Base-by-base conservation (phyloP, 179 eudicot species). In the Beta lomatogona region DNA sequence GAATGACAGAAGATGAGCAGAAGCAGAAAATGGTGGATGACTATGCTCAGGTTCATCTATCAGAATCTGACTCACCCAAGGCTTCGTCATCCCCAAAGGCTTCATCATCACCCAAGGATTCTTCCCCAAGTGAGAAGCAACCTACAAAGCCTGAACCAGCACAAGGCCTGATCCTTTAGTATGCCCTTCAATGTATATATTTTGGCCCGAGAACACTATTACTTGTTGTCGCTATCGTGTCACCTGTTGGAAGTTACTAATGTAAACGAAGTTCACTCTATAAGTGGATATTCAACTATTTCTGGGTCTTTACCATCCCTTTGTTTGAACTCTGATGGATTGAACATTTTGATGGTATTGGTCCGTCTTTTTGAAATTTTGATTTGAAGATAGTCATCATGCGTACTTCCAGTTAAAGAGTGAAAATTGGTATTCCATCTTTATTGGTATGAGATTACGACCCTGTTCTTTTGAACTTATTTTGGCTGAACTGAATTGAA, bases 1-100 rank as follows among this genome's bases (percentile, higher is more conserved):
- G 76, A 16, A 81, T 82, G 83, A 85, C 85, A 6, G 87, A 83
- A 79, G 85, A 79, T 18, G 88, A 86, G 82, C 76, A 85, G 73
- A 86, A 82, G 88, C 45, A 59, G 78, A 82, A 83, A 76, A 72
- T 81, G 22, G 91, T 83, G 71, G 89, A 85, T 6, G 87, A 88
- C 31, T 85, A 78, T 85, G 85, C 84, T 45, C 83, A 77, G 79
- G 86, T 82, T 81, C 87, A 88, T 81, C 76, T 88, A 81, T 81
- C 89, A 1, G 91, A 86, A 28, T 48, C 79, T 1, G 88, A 88
- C 22, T 86, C 91, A 18, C 86, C 87, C 2, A 77, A 76, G 78
- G 55, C 22, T 54, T 36, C 73, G 15, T 75, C 83, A 73, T 63
- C 83, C 13, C 45, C 83, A 0, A 65, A 74, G 70, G 76, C 22